Evolutionary conservation across 2,329 filamentous ascomycete genomes (phyloP).

Genomic region (Calonectria leucothoes): DNA sequence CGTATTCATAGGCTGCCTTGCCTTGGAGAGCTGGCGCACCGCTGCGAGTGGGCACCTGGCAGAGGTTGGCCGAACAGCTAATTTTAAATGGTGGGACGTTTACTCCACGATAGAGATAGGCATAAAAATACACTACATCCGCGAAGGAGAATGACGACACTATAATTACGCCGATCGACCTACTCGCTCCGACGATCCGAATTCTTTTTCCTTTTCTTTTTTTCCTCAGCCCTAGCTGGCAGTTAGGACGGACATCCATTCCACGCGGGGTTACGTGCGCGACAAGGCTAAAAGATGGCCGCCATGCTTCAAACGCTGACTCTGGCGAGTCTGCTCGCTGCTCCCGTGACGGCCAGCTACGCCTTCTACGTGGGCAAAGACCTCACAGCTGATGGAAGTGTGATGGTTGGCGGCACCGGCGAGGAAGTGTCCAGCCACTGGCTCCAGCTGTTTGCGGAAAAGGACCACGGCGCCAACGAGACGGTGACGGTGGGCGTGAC

Average conservation of each 20-base stretch:
- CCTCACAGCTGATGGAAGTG: constrained; percentile 54
- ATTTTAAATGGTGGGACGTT: constrained; percentile 7
- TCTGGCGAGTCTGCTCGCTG: constrained; percentile 17
- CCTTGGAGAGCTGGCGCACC: neutral
- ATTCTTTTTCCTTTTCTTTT: neutral
- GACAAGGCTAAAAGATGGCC: constrained; percentile 42
- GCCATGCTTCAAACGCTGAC: constrained; percentile 4
- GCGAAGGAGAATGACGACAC: neutral
- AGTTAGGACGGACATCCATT: neutral
- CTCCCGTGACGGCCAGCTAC: constrained; percentile 49
- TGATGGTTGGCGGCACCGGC: constrained; percentile 58
- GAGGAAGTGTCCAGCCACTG: constrained; percentile 61
- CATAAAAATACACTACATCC: constrained; percentile 4
- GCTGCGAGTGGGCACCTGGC: neutral
- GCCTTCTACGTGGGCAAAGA: constrained; percentile 60
- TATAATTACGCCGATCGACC: neutral
- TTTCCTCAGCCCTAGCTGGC: neutral
- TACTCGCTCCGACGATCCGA: neutral
- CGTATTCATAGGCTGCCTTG: neutral
- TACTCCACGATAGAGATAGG: neutral
- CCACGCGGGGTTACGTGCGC: neutral
- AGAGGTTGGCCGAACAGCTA: neutral
- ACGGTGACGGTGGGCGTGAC: constrained; percentile 47
- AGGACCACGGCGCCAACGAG: constrained; percentile 52
- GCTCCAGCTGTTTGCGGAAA: constrained; percentile 57